Base-by-base conservation (phyloP, 768 basidiomycete species). In the Postia placenta region DNA sequence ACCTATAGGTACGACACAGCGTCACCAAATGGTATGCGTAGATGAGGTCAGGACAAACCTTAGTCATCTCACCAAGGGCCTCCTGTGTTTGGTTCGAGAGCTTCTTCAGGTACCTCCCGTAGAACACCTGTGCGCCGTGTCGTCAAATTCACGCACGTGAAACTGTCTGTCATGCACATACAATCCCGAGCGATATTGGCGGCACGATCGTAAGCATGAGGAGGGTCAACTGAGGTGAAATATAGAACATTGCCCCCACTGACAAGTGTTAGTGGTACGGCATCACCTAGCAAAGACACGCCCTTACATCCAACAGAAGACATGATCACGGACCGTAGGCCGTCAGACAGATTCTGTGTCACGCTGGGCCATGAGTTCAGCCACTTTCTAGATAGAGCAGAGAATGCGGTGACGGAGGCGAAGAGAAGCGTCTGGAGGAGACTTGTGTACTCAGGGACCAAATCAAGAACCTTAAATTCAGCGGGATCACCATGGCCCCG, bases 171-270 rank as follows among this genome's bases (percentile, higher is more conserved):
- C n/a, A 40, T 63, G 61, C 20, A 70, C 75, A 35, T 69, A 94
- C 79, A 59, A 92, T 85, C 56, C 89, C 89, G 47, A 92, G 72
- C 20, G 89, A 90, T 4, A 92, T 80, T 0, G 90, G 90, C 17
- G 90, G 90, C 0, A 97, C 93, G 42, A 97, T 82, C 28, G 83
- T 81, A 45, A 99, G 77, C 95, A 99, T 98, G 55, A 97, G 72
- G 47, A 87, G 64, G 0, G 95, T 98, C 51, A 99, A 70, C 36
- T 84, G 85, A 0, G 89, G 87, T 0, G 88, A 94, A 47, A 95
- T 79, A 66, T 86, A 94, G 58, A 97, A 82, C 95, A 97, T 99
- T 36, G 92, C 90, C 40, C 87, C 91, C 54, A 97, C 92, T 88
- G 58, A 5, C 47, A 17, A 11, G 23, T 5, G 1, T 5, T 28